Percentiles rank a stretch among this genome's conserved stretches.
phyloP scores from a whole-genome alignment of 192 early-diverging fungal genomes.

The Neocallimastix lanati region DNA sequence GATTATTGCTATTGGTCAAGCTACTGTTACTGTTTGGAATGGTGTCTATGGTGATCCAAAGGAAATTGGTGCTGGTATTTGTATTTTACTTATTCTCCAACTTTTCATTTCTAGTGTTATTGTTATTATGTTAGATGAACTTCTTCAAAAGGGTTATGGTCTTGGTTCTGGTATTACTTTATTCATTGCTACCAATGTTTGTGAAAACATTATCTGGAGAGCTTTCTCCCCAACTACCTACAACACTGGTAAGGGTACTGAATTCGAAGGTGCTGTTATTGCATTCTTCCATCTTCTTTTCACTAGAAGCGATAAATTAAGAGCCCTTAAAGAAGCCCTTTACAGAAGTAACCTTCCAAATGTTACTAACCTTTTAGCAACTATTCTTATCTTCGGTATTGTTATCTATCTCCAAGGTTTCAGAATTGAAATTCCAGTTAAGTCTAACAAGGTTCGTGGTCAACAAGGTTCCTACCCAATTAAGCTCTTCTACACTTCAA shows the following conservation, averaged over 20 bases:
- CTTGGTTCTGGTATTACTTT: constrained; percentile 97
- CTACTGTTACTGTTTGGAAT: constrained; percentile 92
- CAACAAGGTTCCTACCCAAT: constrained; percentile 96
- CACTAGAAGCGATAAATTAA: constrained; percentile 89
- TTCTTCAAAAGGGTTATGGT: constrained; percentile 99
- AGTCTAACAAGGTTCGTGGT: constrained; percentile 84
- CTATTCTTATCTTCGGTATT: constrained; percentile 65
- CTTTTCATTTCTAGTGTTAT: constrained; percentile 91
- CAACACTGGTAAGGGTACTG: constrained; percentile 92
- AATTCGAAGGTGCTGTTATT: constrained; percentile 97
- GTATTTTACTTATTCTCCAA: constrained; percentile 88
- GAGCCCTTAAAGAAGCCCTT: constrained; percentile 91
- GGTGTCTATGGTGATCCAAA: constrained; percentile 94
- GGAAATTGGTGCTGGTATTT: constrained; percentile 91
- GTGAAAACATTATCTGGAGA: constrained; percentile 99
- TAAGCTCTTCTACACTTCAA: constrained; percentile 99
- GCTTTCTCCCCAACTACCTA: constrained; percentile 92
- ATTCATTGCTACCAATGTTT: constrained; percentile 99
- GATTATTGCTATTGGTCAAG: constrained; percentile 96
- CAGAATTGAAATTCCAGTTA: constrained; percentile 98
- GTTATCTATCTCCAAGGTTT: constrained; percentile 97
- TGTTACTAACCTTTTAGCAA: constrained; percentile 80
- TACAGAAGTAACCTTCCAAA: constrained; percentile 75
- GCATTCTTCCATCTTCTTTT: constrained; percentile 86
- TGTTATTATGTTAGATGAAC: constrained; percentile 94